phyloP scores from a whole-genome alignment of 169 alveolate species.

The Prorocentrum cordatum region DNA sequence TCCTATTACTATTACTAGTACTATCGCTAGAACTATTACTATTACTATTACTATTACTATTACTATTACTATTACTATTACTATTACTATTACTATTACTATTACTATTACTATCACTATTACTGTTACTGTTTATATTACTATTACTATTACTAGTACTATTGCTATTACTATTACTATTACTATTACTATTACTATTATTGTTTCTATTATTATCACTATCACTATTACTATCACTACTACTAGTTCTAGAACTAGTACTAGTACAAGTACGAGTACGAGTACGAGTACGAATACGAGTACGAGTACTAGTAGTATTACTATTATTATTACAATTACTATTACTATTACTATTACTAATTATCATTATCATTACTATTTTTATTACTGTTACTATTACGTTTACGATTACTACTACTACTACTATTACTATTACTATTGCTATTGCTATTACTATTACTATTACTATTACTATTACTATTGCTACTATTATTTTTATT shows the following conservation, averaged over 20 bases:
- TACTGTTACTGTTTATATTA: background rate
- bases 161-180: background rate
- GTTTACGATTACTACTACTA: too few species aligned
- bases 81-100: background rate
- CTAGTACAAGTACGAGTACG: too few species aligned
- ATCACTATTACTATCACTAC: background rate
- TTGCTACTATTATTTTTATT: too few species aligned
- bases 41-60: background rate
- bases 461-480: too few species aligned
- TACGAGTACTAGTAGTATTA: too few species aligned
- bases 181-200: background rate
- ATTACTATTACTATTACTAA: too few species aligned
- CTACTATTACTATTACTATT: too few species aligned
- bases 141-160: background rate
- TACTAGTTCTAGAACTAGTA: background rate
- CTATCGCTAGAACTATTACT: background rate
- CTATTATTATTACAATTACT: too few species aligned
- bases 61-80: background rate
- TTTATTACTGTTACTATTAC: too few species aligned
- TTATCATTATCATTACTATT: too few species aligned
- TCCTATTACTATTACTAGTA: background rate
- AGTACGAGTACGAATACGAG: too few species aligned
- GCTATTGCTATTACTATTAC: too few species aligned
- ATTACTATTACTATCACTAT: background rate
- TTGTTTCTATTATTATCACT: background rate